Evolutionary conservation across 768 basidiomycete genomes (phyloP), one percentile per base, ranked within the genome.

Genomic region (Kwoniella bestiolae): DNA sequence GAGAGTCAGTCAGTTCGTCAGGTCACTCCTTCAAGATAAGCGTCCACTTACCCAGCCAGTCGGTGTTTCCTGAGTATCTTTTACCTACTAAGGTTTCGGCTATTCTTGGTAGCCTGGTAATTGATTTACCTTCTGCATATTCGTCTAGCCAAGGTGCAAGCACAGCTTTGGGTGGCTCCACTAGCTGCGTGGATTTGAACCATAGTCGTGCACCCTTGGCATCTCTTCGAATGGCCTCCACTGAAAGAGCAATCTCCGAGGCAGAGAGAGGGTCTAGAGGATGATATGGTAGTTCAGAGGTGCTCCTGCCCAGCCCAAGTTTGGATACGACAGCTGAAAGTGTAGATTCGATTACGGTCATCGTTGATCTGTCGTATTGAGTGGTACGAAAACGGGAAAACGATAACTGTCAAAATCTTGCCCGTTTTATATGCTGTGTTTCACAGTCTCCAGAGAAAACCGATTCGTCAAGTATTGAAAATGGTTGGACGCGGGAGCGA

Each of bases 121-220:
- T 31, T 5, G 47, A 2, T 47, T 35, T 32, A 31, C 41, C 59
- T 23, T 49, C 59, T n/a, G 41, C 41, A 18, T 28, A 49, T 3
- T 46, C 47, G 23, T 47, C 59, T 3, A 63, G 52, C 34, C 34
- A 63, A 11, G 61, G 61, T 3, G 41, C 47, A n/a, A 63, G 41
- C 12, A 32, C 16, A 8, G 61, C 53, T 41, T 63, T 63, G n/a
- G 61, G 61, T n/a, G 61, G 51, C 14, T 63, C 61, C 21, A 38
- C 35, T 11, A 63, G 28, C 18, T 52, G 50, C 21, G 18, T 44
- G 31, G 31, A 31, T 47, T 63, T 63, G 61, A 55, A 53, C 61
- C 61, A 63, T 26, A 62, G 18, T 41, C 51, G 34, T 2, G 8
- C 51, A 21, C 29, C 31, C 1, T 23, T 14, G n/a, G 25, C 23